Percentiles rank a stretch among this genome's conserved stretches.
These are phyloP conservation scores for Umbelopsis sp. DNA, from an alignment of 192 early-diverging fungal species.

Conservation along the genomic window DNA sequence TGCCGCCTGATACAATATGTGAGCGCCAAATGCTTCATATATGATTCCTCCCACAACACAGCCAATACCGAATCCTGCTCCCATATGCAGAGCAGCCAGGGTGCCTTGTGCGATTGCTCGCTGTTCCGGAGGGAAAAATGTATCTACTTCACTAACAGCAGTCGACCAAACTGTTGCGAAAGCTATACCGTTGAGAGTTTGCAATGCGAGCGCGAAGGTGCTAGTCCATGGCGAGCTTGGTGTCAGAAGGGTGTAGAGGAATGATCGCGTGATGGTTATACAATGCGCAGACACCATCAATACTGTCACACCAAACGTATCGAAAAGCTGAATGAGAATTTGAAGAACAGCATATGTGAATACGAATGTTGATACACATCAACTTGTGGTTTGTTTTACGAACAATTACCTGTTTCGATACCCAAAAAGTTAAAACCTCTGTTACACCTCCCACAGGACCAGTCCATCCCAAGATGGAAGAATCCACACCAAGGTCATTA, in stretches of 20 bases:
- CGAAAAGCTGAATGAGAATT: slow-evolving; percentile 29
- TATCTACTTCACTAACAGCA: slow-evolving; percentile 34
- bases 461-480: slow-evolving; percentile 41
- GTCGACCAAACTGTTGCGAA: slow-evolving; percentile 36
- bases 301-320: slow-evolving; percentile 24
- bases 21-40: slow-evolving; percentile 20
- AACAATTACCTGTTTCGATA: slow-evolving; percentile 40
- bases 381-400: not conserved
- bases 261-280: slow-evolving; percentile 20
- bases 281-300: slow-evolving; percentile 31
- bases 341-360: not conserved
- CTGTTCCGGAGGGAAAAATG: slow-evolving; percentile 31
- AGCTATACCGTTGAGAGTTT: slow-evolving; percentile 23
- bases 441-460: slow-evolving; percentile 40
- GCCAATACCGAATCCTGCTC: slow-evolving; percentile 34
- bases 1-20: not conserved
- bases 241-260: slow-evolving; percentile 18
- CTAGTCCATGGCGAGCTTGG: slow-evolving; percentile 16
- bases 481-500: slow-evolving; percentile 29
- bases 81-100: slow-evolving; percentile 29
- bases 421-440: slow-evolving; percentile 40
- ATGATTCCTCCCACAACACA: slow-evolving; percentile 29
- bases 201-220: slow-evolving; percentile 21
- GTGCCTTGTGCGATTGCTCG: slow-evolving; percentile 37
- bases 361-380: too few species aligned